phyloP scores from a whole-genome alignment of 306 rosid species.

The Morella rubra region DNA sequence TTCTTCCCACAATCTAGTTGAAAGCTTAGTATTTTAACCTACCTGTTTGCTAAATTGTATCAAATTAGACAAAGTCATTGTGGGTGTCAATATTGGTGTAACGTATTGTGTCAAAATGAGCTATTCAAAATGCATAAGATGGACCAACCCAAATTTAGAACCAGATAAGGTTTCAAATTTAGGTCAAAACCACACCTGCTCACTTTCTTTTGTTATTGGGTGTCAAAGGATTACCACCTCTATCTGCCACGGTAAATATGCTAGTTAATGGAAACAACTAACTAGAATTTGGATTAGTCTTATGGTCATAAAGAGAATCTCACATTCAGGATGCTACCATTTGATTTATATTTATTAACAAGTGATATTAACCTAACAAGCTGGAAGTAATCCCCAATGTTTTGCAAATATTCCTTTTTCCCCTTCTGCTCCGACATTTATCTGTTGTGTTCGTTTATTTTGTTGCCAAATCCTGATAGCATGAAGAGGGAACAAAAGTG shows the following conservation, averaged over 20 bases:
- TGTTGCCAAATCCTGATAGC: neutral
- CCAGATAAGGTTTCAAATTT: neutral
- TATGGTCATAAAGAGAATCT: neutral
- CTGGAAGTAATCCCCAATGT: neutral
- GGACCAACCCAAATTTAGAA: neutral
- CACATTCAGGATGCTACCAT: neutral
- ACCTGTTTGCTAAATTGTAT: neutral
- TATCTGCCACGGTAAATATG: no score
- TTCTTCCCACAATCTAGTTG: neutral
- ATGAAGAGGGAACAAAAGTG: neutral
- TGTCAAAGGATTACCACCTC: no score
- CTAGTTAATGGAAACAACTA: neutral
- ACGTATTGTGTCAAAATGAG: neutral
- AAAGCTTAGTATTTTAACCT: neutral
- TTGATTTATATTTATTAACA: neutral
- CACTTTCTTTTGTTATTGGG: neutral
- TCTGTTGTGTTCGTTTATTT: neutral
- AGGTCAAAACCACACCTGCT: constrained; percentile 1
- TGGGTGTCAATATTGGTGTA: neutral
- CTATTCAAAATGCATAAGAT: neutral
- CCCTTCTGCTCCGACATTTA: neutral
- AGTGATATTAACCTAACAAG: neutral
- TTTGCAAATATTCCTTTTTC: constrained; percentile 2
- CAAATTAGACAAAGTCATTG: neutral
- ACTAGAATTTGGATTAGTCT: neutral